Evolutionary conservation across 441 rosid genomes (phyloP).

Genomic region (Populus tomentosa): DNA sequence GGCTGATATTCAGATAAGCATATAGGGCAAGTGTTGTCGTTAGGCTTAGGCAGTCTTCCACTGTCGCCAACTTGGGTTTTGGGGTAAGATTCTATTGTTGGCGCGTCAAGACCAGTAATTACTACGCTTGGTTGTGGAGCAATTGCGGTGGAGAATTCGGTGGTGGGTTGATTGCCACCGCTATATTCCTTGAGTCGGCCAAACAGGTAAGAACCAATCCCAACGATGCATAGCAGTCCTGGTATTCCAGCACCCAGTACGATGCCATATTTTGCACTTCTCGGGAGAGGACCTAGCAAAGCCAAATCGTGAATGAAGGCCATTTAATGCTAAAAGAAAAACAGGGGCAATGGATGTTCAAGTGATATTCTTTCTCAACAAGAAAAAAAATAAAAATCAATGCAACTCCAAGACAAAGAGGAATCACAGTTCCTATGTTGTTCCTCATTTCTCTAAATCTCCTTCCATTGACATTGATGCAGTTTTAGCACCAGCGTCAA

Average conservation of each 20-base stretch:
- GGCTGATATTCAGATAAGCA: slow-evolving; percentile 64
- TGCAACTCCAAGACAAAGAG: too few relatives aligned
- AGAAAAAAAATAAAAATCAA: too few relatives aligned
- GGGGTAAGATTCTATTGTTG: slow-evolving; percentile 63
- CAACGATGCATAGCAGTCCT: slow-evolving; percentile 39
- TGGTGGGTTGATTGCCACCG: slow-evolving; percentile 1
- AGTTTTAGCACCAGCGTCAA: too few relatives aligned
- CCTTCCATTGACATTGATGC: too few relatives aligned
- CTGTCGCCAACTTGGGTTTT: slow-evolving; percentile 61
- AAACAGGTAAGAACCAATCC: slow-evolving; percentile 26
- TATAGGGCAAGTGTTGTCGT: slow-evolving; percentile 55
- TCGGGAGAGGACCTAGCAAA: slow-evolving; percentile 1
- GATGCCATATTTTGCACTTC: slow-evolving; percentile 39
- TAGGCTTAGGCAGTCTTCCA: slow-evolving; percentile 55
- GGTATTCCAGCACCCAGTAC: slow-evolving; percentile 40
- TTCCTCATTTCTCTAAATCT: too few relatives aligned
- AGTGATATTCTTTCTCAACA: too few relatives aligned
- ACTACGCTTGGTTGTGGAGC: neutral
- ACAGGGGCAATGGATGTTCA: too few relatives aligned
- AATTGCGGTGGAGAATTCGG: slow-evolving; percentile 1
- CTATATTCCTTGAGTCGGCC: slow-evolving; percentile 12
- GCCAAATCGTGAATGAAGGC: neutral
- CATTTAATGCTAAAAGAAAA: neutral
- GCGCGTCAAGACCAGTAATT: slow-evolving; percentile 40
- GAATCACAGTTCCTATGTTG: too few relatives aligned